Evolutionary conservation across 257 asterid species (phyloP), one percentile per base, ranked within the genome.

Genomic region (Primulina tabacum): DNA sequence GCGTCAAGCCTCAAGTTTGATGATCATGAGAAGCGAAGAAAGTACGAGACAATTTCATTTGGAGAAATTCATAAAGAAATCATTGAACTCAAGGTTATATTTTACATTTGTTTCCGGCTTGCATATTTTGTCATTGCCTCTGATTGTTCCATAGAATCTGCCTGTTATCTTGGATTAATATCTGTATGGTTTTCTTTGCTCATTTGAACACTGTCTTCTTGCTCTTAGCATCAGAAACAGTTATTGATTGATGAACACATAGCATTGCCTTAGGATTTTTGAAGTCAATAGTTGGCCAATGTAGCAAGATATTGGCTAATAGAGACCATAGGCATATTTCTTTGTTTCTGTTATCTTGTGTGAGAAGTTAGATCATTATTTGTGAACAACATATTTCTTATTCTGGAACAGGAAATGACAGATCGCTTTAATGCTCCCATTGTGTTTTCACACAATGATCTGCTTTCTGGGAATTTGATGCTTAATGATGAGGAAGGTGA

Each of bases 391-490:
- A 24, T 71, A 75, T 68, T 68, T 74, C 62, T 70, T 43, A 43
- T 30, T 74, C 16, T 72, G 80, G 76, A 75, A 78, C 95, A 90
- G 98, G 97, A 77, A 73, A 74, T 90, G 86, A 86, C 96, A 68
- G 89, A 82, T 70, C 84, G 61, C n/a, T 83, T 93, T 50, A 71
- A 81, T 62, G 82, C 96, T 59, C 96, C 96, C 7, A 88, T 90
- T 59, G 90, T 90, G 60, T 93, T 28, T 81, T 82, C 89, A 55
- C 99, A 90, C 80, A 90, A 90, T 71, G 99, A 90, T 80, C 80
- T 93, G 60, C 96, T 93, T 69, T 90, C 95, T 60, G 99, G 99
- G 76, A 93, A 93, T 75, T 78, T 90, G 82, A 93, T 93, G 99
- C 85, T 83, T 30, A 86, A 89, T 85, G 96, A 89, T 38, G 85